Conservation (phyloP, 768 basidiomycete species). For the Tephrocybe sp. region DNA sequence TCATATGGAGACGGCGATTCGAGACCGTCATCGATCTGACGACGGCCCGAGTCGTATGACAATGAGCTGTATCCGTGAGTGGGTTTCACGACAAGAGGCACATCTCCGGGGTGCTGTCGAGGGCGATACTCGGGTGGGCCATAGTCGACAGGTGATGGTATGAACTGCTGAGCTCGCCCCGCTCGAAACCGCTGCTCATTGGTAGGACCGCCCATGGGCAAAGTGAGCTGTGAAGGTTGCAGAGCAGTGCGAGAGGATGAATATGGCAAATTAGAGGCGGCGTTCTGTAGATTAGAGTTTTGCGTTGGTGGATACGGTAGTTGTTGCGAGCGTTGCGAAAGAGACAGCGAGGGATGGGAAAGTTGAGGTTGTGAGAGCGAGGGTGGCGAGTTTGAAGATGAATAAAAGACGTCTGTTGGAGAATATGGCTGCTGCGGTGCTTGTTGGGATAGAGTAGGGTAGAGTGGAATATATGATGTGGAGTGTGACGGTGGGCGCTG, state of each 20-base stretch:
- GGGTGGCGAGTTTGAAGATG: background rate
- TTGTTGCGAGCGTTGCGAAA: background rate
- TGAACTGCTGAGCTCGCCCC: background rate
- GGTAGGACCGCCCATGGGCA: background rate
- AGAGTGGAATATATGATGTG: background rate
- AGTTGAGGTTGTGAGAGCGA: background rate
- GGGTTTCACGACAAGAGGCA: background rate
- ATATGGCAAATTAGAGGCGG: background rate
- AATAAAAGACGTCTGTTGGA: background rate
- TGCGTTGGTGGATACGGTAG: background rate
- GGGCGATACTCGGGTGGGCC: background rate
- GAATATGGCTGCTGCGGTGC: background rate
- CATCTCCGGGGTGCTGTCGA: background rate
- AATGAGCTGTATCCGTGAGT: background rate
- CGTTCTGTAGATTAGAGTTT: background rate
- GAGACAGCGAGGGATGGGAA: background rate
- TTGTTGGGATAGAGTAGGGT: background rate
- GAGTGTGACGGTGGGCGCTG: background rate
- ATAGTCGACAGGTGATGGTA: constrained; percentile 1
- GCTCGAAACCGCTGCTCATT: background rate
- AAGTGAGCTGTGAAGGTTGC: background rate
- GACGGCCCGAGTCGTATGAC: constrained; percentile 1
- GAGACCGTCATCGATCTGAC: background rate
- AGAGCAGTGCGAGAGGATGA: background rate
- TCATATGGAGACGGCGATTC: constrained; percentile 5